Evolutionary conservation across 768 basidiomycete genomes (phyloP).

Genomic region (Auriculariales sp.): DNA sequence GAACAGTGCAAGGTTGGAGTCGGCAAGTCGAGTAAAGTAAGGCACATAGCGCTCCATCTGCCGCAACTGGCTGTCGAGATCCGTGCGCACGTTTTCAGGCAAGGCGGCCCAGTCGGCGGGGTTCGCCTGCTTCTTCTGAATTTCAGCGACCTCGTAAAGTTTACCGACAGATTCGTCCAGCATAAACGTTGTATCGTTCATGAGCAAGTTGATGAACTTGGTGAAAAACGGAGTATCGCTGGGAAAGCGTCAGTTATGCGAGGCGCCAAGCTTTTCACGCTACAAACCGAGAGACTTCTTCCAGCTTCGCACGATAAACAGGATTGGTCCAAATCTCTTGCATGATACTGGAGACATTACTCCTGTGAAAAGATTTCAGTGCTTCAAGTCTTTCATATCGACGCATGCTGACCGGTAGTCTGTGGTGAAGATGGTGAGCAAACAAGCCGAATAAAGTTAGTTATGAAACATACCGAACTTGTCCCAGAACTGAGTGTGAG

Average conservation of each 20-base stretch:
- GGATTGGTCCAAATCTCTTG: conserved; percentile 89
- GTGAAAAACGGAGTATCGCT: conserved; percentile 90
- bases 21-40: conserved; percentile 74
- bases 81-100: conserved; percentile 60
- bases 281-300: conserved; percentile 58
- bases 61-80: conserved; percentile 64
- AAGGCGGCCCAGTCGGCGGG: conserved; percentile 50
- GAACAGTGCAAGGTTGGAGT: conserved; percentile 79
- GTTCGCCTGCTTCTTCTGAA: conserved; percentile 77
- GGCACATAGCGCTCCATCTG: conserved; percentile 74
- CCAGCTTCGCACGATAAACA: conserved; percentile 73
- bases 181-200: conserved; percentile 97
- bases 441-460: conserved; percentile 1
- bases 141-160: conserved; percentile 73
- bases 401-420: conserved; percentile 37
- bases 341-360: conserved; percentile 77
- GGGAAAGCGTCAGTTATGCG: conserved; percentile 2
- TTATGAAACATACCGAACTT: conserved; percentile 67
- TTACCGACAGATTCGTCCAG: conserved; percentile 92
- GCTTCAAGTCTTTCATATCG: conserved; percentile 10
- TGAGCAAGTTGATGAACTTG: conserved; percentile 91
- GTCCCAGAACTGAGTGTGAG: conserved; percentile 97
- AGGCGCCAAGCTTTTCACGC: neutral
- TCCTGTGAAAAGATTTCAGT: conserved; percentile 24
- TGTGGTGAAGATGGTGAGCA: conserved; percentile 12